These are phyloP conservation scores for Colletotrichum lentis DNA, from an alignment of 2,329 filamentous ascomycete species.

Conservation along the genomic window DNA sequence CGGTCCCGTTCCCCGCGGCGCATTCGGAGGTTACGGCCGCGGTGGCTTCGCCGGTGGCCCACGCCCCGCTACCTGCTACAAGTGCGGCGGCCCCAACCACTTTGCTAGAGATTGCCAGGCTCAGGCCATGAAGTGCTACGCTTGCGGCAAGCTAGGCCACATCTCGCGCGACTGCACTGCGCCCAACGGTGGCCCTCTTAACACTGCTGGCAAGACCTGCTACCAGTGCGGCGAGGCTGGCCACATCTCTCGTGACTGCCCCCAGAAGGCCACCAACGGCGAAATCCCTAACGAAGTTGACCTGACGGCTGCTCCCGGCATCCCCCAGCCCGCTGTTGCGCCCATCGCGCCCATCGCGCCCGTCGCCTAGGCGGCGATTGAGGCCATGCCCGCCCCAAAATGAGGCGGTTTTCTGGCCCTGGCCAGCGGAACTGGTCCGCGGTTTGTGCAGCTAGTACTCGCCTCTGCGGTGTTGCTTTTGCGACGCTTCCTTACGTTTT, in stretches of 20 bases:
- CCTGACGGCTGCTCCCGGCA: conserved; percentile 52
- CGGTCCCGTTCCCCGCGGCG: conserved; percentile 73
- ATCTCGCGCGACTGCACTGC: conserved; percentile 95
- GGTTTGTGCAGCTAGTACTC: neutral
- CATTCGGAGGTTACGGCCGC: conserved; percentile 72
- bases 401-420: conserved; percentile 15
- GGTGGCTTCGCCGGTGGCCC: conserved; percentile 78
- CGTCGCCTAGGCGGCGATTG: conserved; percentile 49
- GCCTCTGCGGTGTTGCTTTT: conserved; percentile 2
- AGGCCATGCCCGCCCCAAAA: neutral
- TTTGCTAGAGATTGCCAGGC: conserved; percentile 98
- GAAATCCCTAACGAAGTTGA: conserved; percentile 59
- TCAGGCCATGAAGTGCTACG: conserved; percentile 98
- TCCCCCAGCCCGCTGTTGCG: conserved; percentile 48
- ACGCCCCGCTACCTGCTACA: conserved; percentile 75
- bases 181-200: conserved; percentile 93
- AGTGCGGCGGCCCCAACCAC: conserved; percentile 90
- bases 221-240: conserved; percentile 96
- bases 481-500: conserved; percentile 24
- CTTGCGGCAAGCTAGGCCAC: conserved; percentile 90
- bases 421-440: neutral
- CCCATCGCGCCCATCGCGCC: conserved; percentile 53
- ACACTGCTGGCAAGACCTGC: conserved; percentile 97
- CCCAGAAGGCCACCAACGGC: conserved; percentile 69
- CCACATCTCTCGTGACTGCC: conserved; percentile 95